phyloP scores from a whole-genome alignment of 2,329 filamentous ascomycete species.

The Onygena corvina region DNA sequence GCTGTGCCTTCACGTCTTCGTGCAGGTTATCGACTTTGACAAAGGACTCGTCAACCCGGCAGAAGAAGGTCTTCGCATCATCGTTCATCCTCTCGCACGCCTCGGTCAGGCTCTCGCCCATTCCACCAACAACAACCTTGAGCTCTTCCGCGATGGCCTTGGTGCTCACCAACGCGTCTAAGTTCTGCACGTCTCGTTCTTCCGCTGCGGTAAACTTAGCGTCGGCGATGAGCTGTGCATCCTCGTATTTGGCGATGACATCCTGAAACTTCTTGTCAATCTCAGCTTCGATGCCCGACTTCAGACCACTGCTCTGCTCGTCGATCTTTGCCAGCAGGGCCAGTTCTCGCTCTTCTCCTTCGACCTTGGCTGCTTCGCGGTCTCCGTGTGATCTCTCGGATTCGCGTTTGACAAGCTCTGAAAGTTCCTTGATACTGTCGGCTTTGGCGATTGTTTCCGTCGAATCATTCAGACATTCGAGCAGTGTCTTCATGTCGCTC shows the following conservation, averaged over 20 bases:
- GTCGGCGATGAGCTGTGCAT: conserved; percentile 62
- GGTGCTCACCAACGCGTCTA: conserved; percentile 60
- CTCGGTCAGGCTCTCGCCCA: conserved; percentile 68
- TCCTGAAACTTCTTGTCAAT: conserved; percentile 69
- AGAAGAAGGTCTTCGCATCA: conserved; percentile 76
- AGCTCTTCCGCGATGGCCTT: conserved; percentile 79
- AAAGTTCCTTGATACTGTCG: conserved; percentile 58
- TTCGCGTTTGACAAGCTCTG: conserved; percentile 65
- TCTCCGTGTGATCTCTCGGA: conserved; percentile 76
- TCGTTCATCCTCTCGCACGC: conserved; percentile 76
- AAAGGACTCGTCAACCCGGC: conserved; percentile 66
- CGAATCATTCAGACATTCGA: conserved; percentile 57
- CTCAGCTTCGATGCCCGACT: conserved; percentile 44
- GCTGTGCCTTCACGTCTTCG: conserved; percentile 59
- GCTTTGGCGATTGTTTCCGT: conserved; percentile 36
- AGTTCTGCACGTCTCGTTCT: conserved; percentile 58
- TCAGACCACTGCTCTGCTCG: conserved; percentile 44
- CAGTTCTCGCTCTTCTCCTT: conserved; percentile 52
- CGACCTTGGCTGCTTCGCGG: conserved; percentile 69
- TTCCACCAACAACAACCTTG: conserved; percentile 70
- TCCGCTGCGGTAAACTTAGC: conserved; percentile 62
- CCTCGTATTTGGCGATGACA: conserved; percentile 77
- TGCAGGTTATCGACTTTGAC: conserved; percentile 62
- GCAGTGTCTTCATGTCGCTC: conserved; percentile 43
- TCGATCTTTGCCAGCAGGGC: conserved; percentile 48